Evolutionary conservation across 2,329 filamentous ascomycete genomes (phyloP), one percentile per base, ranked within the genome.

Genomic region (Nannizziopsis arthrosporioides): DNA sequence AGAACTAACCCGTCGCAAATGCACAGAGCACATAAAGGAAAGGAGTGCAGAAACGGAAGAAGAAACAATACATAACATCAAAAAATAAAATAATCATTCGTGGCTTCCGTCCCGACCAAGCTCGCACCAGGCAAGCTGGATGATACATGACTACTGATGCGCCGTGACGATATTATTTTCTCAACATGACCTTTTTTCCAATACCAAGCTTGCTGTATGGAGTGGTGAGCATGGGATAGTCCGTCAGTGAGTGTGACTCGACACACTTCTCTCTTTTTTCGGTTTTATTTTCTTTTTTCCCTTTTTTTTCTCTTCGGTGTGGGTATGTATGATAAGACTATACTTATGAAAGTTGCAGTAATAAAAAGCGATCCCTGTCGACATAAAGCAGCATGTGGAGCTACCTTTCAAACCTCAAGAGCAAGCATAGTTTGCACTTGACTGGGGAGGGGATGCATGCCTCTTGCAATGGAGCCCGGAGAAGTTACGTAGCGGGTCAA

Each of bases 371-470:
- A 46, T 46, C 44, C 44, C 44, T 46, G 44, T 12, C 10, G 44
- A 17, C 35, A 22, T 34, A 5, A 18, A 39, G 32, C 42, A 44
- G 36, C 36, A 40, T 46, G 44, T 46, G 44, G 44, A 46, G 44
- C 44, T 46, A 32, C 44, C 22, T 27, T 27, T 27, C 22, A 27
- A 27, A 27, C 22, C 36, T 40, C 36, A 40, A 30, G 44, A 39
- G 44, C 44, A 46, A 46, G 44, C 44, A 46, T 46, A 9, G 31
- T 46, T 32, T 14, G 36, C 44, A 39, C 19, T 19, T 40, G 19
- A 40, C 44, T 34, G 44, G 44, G 44, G 44, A 46, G 44, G 44
- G 44, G 44, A 27, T 27, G 22, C 22, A 27, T 46, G 44, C 35
- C 38, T 46, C 39, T 11, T 32, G 27, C 36, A 37, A 46, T 46